Evolutionary conservation across 2,329 filamentous ascomycete genomes (phyloP), one percentile per base, ranked within the genome.

Genomic region (Aureobasidium uvarum): DNA sequence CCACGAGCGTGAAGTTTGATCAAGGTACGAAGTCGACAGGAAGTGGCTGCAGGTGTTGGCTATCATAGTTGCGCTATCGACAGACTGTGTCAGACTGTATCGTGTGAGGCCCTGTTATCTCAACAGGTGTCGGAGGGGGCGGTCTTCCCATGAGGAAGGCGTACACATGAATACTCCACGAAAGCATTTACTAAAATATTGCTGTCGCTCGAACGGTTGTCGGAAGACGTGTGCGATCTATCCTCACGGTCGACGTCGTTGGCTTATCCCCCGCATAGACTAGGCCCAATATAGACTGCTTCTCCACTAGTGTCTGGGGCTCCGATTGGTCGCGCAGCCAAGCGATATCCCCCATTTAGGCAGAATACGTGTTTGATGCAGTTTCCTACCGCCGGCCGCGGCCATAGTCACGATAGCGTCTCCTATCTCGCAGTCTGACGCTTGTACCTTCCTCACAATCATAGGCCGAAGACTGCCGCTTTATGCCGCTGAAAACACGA

Each of bases 391-490:
- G 38, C 54, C 54, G 36, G 23, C 54, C 16, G 14, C 54, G 31
- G 31, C 56, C 16, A 20, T 13, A 11, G 11, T 14, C 16, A 5
- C 20, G 36, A 62, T 18, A 43, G 36, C 23, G 59, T 13, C 23
- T 41, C 59, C 33, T 62, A 62, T 62, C 59, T 62, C 45, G 13
- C 58, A 48, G 18, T 23, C 33, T 33, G 43, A 48, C 60, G 60
- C 60, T 54, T 64, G 60, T 54, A 64, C 60, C 60, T 64, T 64
- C 60, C 60, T 64, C 28, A 5, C 5, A 2, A 13, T 28, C 6
- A 11, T 18, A 3, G 5, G 14, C 28, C 20, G 25, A 45, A 33
- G 50, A 36, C 39, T 39, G 25, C 38, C 48, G 33, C 48, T 46
- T n/a, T n/a, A 18, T 16, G 18, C 50, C 50, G 28, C 60, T 38